Evolutionary conservation across 108 stramenopile species (phyloP).

Genomic region (Stephanodiscus minutulus): DNA sequence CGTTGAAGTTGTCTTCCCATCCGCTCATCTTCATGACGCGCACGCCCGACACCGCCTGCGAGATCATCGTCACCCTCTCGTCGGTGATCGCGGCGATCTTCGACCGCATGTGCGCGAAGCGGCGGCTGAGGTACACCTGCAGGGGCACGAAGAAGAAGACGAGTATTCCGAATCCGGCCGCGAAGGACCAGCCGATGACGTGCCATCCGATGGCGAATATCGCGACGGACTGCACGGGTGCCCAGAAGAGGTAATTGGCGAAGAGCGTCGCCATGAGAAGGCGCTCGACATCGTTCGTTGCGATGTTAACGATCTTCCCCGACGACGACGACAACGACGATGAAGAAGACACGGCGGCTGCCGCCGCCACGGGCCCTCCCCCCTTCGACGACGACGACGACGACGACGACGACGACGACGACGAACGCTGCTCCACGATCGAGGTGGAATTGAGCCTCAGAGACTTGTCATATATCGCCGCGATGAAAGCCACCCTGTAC

Average conservation of each 20-base stretch:
- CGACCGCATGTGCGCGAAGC: conserved; percentile 73
- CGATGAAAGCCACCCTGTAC: conserved; percentile 71
- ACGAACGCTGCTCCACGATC: conserved; percentile 16
- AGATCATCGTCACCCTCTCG: conserved; percentile 81
- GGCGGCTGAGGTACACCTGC: conserved; percentile 69
- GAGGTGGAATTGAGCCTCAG: conserved; percentile 47
- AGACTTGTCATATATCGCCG: conserved; percentile 78
- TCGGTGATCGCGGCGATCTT: conserved; percentile 88
- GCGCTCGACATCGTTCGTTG: conserved; percentile 92
- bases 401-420: not conserved
- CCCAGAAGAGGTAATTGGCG: conserved; percentile 74
- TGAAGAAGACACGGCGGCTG: too few relatives aligned
- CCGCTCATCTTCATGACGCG: conserved; percentile 88
- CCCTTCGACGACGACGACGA: not conserved
- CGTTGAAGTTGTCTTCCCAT: conserved; percentile 73
- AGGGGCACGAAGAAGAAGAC: conserved; percentile 81
- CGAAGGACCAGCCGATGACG: conserved; percentile 84
- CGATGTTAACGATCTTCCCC: conserved; percentile 88
- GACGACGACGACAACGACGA: conserved; percentile 35
- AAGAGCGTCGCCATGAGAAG: conserved; percentile 77
- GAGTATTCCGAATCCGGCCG: conserved; percentile 79
- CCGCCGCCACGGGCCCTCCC: too few relatives aligned
- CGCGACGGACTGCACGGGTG: conserved; percentile 81
- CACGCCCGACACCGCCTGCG: conserved; percentile 86
- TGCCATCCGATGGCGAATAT: conserved; percentile 71